These are phyloP conservation scores for Manihot esculenta DNA, from an alignment of 441 rosid species.

Conservation along the genomic window DNA sequence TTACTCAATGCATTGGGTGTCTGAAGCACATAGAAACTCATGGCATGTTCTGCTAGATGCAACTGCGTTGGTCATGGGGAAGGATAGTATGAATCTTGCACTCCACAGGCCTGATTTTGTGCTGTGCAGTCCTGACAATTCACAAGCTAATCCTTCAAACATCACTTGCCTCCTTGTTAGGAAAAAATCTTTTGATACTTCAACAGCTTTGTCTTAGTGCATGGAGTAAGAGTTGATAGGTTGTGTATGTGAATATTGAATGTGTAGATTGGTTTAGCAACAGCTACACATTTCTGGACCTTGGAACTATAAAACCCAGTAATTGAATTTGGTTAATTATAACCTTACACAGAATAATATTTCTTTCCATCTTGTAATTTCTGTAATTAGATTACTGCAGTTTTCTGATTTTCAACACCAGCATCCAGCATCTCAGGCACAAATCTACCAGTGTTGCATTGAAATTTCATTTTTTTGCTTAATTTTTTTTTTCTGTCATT, in stretches of 20 bases:
- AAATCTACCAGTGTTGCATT: too few relatives aligned
- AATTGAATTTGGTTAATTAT: background rate
- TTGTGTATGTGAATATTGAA: slow-evolving; percentile 23
- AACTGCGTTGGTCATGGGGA: slow-evolving; percentile 47
- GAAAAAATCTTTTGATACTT: slow-evolving; percentile 58
- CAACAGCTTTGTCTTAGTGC: slow-evolving; percentile 33
- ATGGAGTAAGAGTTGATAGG: slow-evolving; percentile 18
- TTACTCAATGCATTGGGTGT: slow-evolving; percentile 72
- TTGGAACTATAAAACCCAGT: background rate
- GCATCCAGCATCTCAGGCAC: too few relatives aligned
- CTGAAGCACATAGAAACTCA: slow-evolving; percentile 70
- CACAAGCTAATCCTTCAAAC: slow-evolving; percentile 41
- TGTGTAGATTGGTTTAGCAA: slow-evolving; percentile 3
- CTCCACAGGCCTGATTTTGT: slow-evolving; percentile 66
- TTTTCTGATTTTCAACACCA: background rate
- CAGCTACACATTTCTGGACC: slow-evolving; percentile 7
- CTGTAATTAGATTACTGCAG: background rate
- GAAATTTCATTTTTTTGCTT: too few relatives aligned
- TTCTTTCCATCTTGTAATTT: background rate
- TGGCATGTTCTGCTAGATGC: slow-evolving; percentile 74
- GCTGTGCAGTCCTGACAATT: slow-evolving; percentile 51
- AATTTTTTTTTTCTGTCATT: too few relatives aligned
- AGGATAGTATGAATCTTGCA: slow-evolving; percentile 53
- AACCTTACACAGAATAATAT: slow-evolving; percentile 1
- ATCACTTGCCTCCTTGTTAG: slow-evolving; percentile 62